Evolutionary conservation across 306 rosid species (phyloP).

Genomic region (Malus orientalis): DNA sequence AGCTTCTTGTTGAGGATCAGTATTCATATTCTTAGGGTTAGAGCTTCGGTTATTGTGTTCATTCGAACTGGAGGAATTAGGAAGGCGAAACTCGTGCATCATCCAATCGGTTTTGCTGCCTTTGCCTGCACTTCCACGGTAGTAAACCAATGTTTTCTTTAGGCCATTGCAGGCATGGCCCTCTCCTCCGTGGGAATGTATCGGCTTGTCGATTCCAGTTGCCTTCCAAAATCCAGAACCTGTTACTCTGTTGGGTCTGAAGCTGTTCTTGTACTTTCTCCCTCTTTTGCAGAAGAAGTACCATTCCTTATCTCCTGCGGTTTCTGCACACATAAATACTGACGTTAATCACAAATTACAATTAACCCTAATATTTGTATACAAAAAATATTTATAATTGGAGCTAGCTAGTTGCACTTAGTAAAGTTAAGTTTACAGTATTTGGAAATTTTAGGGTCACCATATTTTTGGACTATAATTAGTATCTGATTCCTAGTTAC

Average conservation of each 20-base stretch:
- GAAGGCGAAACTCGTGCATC: conserved; percentile 98
- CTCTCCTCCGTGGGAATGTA: conserved; percentile 31
- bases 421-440: not conserved
- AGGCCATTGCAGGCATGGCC: conserved; percentile 60
- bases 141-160: conserved; percentile 82
- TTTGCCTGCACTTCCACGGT: conserved; percentile 84
- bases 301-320: conserved; percentile 54
- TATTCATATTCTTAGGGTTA: not conserved
- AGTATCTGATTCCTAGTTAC: too few relatives aligned
- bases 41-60: not conserved
- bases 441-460: too few relatives aligned
- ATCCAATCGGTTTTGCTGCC: conserved; percentile 97
- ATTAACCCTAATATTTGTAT: not conserved
- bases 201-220: conserved; percentile 74
- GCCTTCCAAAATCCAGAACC: conserved; percentile 95
- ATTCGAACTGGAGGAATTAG: conserved; percentile 10
- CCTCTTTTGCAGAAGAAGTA: conserved; percentile 87
- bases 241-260: conserved; percentile 80
- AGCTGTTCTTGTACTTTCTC: conserved; percentile 82
- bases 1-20: conserved; percentile 47
- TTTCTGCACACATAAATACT: conserved; percentile 23
- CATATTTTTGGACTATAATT: too few relatives aligned
- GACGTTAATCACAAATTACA: not conserved
- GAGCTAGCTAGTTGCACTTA: not conserved
- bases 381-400: not conserved